Evolutionary conservation across 331 rosid species (phyloP).

Genomic region (Prunus yedoensis): DNA sequence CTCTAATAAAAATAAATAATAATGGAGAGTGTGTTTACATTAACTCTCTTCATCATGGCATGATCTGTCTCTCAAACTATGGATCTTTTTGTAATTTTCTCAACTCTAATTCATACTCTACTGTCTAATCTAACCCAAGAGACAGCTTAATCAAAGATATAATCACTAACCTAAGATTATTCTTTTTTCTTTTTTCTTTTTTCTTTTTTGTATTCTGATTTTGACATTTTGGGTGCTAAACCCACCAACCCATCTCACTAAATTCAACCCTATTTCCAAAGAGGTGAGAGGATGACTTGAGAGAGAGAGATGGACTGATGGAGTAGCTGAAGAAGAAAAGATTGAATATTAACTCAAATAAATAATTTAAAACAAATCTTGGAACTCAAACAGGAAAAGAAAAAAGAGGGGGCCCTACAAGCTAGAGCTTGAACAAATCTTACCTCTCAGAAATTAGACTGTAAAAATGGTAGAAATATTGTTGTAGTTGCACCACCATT

Average conservation of each 20-base stretch:
- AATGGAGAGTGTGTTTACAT: constrained; percentile 1
- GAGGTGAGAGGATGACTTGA: constrained; percentile 34
- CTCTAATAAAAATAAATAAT: constrained; percentile 16
- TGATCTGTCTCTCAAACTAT: constrained; percentile 17
- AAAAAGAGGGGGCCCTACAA: constrained; percentile 29
- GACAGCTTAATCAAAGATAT: constrained; percentile 37
- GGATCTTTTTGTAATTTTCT: constrained; percentile 33
- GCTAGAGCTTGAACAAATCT: constrained; percentile 16
- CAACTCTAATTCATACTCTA: constrained; percentile 43
- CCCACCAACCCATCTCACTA: constrained; percentile 59
- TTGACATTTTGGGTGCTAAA: constrained; percentile 55
- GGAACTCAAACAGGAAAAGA: constrained; percentile 16
- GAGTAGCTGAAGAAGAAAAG: not conserved
- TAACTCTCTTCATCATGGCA: constrained; percentile 21
- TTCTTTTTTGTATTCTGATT: constrained; percentile 32
- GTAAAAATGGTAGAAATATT: constrained; percentile 25
- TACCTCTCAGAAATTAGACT: constrained; percentile 34
- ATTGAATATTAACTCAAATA: not conserved
- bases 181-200: constrained; percentile 16
- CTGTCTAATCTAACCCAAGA: constrained; percentile 12
- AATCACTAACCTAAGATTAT: constrained; percentile 44
- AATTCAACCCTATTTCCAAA: constrained; percentile 42
- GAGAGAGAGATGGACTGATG: not conserved
- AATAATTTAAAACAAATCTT: not conserved
- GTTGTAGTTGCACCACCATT: constrained; percentile 46